Percentiles rank a stretch among this genome's conserved stretches.
These are phyloP conservation scores for Solanum medicagineum DNA, from an alignment of 257 asterid genomes.

Conservation along the genomic window DNA sequence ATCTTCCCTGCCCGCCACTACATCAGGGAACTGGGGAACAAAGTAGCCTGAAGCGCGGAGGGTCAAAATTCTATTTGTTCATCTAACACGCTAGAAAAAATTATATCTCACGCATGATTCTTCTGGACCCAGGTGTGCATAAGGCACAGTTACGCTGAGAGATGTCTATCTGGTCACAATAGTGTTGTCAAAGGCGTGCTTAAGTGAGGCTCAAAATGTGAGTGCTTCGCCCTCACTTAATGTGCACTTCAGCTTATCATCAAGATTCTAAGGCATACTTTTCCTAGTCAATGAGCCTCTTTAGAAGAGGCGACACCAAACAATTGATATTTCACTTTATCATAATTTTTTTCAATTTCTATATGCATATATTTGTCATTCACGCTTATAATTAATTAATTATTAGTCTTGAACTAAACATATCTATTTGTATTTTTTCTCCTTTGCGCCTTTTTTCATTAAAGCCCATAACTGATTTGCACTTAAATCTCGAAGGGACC, in stretches of 20 bases:
- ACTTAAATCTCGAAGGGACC: not conserved
- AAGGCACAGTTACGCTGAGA: not conserved
- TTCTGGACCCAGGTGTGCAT: not conserved
- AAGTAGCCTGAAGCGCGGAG: not conserved
- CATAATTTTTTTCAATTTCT: not conserved
- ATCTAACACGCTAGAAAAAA: not conserved
- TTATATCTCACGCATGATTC: not conserved
- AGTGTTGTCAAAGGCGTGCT: not conserved
- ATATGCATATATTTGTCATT: not conserved
- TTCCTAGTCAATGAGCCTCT: not conserved
- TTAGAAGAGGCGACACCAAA: not conserved
- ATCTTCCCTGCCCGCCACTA: not conserved
- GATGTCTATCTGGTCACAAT: not conserved
- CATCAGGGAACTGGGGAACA: not conserved
- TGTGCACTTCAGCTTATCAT: not conserved
- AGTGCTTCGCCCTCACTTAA: not conserved
- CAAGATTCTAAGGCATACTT: not conserved
- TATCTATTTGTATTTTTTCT: not conserved
- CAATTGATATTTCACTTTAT: not conserved
- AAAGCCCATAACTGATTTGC: not conserved
- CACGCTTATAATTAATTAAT: not conserved
- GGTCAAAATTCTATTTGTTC: not conserved
- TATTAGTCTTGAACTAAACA: not conserved
- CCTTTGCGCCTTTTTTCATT: not conserved
- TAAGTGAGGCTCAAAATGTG: not conserved